Base-by-base conservation (phyloP, 495 filamentous ascomycete species). In the Saxophila tyrrhenica region DNA sequence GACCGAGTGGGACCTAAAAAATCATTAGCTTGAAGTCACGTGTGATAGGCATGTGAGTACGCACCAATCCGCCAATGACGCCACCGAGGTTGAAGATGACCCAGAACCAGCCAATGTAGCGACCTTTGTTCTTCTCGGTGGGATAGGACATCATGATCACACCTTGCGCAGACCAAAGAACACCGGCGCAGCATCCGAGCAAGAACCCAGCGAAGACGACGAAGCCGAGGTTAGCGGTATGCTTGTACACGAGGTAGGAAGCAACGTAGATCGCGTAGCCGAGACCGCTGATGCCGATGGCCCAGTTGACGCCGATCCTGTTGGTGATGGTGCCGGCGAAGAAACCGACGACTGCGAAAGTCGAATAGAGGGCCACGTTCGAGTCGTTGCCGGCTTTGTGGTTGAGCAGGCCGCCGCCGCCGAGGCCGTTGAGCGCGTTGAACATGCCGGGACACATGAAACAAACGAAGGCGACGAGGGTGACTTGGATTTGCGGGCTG, bases 111-210 rank as follows among this genome's bases (percentile, higher is more conserved):
- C 85, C 84, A 64, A 95, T 95, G 64, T 86, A 96, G 42, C 84
- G 79, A 39, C 90, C 90, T 72, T 96, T 96, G 46, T 80, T 73
- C 17, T 77, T 69, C 64, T 95, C 90, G 42, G 76, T 72, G 0
- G 90, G 90, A 67, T 96, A 95, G 52, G 84, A 82, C 83, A 95
- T 90, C 90, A 96, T 95, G 64, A 96, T 86, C 21, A 88, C 86
- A 54, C 90, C 90, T 70, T 96, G 90, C 0, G 88, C 90, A 54
- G 83, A 87, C 90, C 89, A 96, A 25, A 95, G 74, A 38, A 95
- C 68, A 64, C 86, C 89, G 24, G 86, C 89, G 69, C 88, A 95
- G 46, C 87, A 70, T 72, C 80, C 80, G 23, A 83, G 70, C 20
- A 83, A 56, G 13, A 73, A 73, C 42, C 80, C 80, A 11, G 80